Percentiles rank a stretch among this genome's conserved stretches.
Conservation (phyloP, 2,329 filamentous ascomycete genomes). For the Fusarium siculi region DNA sequence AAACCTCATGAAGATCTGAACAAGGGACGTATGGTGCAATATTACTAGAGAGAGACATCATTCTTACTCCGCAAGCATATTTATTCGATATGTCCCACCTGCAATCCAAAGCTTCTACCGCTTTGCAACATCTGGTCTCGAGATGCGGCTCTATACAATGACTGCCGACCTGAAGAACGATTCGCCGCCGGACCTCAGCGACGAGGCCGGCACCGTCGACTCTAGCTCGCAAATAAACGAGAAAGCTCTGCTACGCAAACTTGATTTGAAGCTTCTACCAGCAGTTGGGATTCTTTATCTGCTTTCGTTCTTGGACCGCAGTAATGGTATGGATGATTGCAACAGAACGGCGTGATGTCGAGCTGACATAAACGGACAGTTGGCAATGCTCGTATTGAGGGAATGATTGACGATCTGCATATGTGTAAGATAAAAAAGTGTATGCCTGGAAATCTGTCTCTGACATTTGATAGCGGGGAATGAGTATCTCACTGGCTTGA, state of each 20-base stretch:
- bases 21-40: slow-evolving; percentile 32
- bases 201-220: slow-evolving; percentile 20
- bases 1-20: background rate
- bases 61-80: background rate
- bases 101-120: fast-evolving
- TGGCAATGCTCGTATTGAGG: slow-evolving; percentile 68
- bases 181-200: slow-evolving; percentile 31
- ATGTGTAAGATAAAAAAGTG: slow-evolving; percentile 57
- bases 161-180: background rate
- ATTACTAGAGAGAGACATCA: background rate
- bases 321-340: slow-evolving; percentile 59
- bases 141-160: background rate
- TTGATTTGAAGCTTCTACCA: slow-evolving; percentile 63
- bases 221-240: slow-evolving; percentile 58
- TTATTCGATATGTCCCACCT: background rate
- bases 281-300: slow-evolving; percentile 66
- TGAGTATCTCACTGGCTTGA: slow-evolving; percentile 73
- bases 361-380: slow-evolving; percentile 53
- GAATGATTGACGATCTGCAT: slow-evolving; percentile 60
- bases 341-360: slow-evolving; percentile 32
- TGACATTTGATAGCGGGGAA: slow-evolving; percentile 58
- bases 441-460: fast-evolving
- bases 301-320: slow-evolving; percentile 66
- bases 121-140: background rate
- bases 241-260: slow-evolving; percentile 65